Conservation (phyloP, 2,329 filamentous ascomycete species). For the Trichoderma afroharzianum region DNA sequence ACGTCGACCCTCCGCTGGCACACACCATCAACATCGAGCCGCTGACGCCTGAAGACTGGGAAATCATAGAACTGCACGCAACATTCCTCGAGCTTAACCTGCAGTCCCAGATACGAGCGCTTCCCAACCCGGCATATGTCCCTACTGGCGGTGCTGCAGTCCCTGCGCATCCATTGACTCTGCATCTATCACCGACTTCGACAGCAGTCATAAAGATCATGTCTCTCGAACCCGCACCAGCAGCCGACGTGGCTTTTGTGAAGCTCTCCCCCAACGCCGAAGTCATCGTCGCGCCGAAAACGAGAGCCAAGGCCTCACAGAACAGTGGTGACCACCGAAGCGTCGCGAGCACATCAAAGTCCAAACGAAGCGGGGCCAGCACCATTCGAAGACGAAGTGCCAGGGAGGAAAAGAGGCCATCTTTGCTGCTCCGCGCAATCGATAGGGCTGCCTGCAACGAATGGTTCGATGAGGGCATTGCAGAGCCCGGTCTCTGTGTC, state of each 20-base stretch:
- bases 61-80: conserved; percentile 96
- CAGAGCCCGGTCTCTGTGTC: conserved; percentile 61
- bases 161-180: conserved; percentile 72
- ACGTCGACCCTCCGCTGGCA: conserved; percentile 84
- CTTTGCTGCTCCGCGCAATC: conserved; percentile 76
- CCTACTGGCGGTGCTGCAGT: conserved; percentile 48
- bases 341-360: conserved; percentile 73
- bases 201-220: conserved; percentile 88
- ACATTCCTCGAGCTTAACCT: conserved; percentile 94
- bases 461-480: conserved; percentile 71
- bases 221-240: conserved; percentile 71
- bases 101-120: conserved; percentile 83
- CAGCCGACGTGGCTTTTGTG: conserved; percentile 70
- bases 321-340: conserved; percentile 72
- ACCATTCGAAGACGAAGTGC: conserved; percentile 55
- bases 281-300: conserved; percentile 95
- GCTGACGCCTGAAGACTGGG: conserved; percentile 92
- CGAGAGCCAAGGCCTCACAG: conserved; percentile 65
- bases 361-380: conserved; percentile 74
- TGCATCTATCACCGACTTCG: conserved; percentile 92
- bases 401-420: conserved; percentile 63
- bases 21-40: conserved; percentile 98
- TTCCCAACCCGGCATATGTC: conserved; percentile 76
- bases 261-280: conserved; percentile 94
- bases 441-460: conserved; percentile 66